Base-by-base conservation (phyloP, 345 rosid genomes). In the Eucalyptus guilfoylei region DNA sequence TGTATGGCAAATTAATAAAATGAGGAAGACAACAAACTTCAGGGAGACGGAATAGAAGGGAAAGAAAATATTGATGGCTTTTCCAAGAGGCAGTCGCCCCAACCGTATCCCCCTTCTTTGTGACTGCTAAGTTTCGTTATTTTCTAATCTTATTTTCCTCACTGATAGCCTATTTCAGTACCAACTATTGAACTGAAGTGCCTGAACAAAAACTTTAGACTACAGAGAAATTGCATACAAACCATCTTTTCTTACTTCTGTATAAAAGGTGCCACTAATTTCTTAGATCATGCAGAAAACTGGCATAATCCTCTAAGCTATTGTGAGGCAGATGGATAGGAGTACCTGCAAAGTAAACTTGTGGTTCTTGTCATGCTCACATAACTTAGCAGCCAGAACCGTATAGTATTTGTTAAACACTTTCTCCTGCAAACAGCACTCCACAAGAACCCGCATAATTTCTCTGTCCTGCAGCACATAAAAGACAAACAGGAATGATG, bases 381-480 rank as follows among this genome's bases (percentile, higher is more conserved):
- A 97, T 90, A 97, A 85, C 92, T 95, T 96, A 47, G 96, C 92
- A 54, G 99, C 99, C 49, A 97, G 95, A 88, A 93, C 88, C 5
- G 95, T 92, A 91, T 96, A 97, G 87, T 96, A 97, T 92, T 95
- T 96, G 95, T 97, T 97, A 89, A 97, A 97, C 14, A 92, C 93
- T 91, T 95, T 94, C 94, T 96, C 99, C 90, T 96, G 98, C 90
- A 97, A 93, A 92, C 99, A 98, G 87, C 99, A 98, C 55, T 95
- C 98, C 72, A 96, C 90, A 45, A 98, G 94, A 88, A 98, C 99
- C 90, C 99, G 93, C 92, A 98, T 92, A 91, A 98, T 95, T 90
- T 98, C 99, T 90, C 99, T 94, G 92, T 98, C 98, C 95, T 97
- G 97, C 67, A 89, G 85, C 55, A 37, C 37, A 80, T 58, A 37